Conservation (phyloP, 2,329 filamentous ascomycete species). For the Rutstroemia sp. region DNA sequence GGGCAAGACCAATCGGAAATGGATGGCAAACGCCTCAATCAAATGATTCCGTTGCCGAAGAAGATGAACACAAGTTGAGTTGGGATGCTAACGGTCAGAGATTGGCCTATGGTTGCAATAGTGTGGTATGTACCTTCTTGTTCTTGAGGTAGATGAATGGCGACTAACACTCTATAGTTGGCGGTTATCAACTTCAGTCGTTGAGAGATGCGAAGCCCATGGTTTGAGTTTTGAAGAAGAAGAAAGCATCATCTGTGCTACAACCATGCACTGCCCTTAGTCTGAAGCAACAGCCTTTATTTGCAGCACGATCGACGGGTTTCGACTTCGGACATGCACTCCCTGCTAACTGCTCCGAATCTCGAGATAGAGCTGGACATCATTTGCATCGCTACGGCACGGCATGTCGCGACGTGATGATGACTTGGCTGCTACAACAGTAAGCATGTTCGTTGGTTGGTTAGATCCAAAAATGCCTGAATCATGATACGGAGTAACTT, state of each 20-base stretch:
- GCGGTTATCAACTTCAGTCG: slow-evolving; percentile 16
- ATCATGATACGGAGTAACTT: too few relatives aligned
- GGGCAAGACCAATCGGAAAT: slow-evolving; percentile 46
- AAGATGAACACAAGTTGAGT: slow-evolving; percentile 53
- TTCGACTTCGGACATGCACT: too few relatives aligned
- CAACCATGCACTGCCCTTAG: too few relatives aligned
- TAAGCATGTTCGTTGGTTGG: too few relatives aligned
- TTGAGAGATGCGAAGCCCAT: neutral
- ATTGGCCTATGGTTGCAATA: slow-evolving; percentile 57
- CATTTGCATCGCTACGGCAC: too few relatives aligned
- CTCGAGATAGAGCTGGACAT: too few relatives aligned
- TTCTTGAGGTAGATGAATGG: neutral
- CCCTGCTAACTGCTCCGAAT: too few relatives aligned
- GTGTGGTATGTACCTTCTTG: slow-evolving; percentile 41
- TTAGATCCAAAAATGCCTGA: too few relatives aligned
- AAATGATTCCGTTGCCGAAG: slow-evolving; percentile 42
- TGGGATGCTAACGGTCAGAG: slow-evolving; percentile 57
- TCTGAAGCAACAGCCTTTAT: too few relatives aligned
- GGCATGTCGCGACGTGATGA: too few relatives aligned
- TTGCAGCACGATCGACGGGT: too few relatives aligned
- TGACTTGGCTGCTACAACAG: too few relatives aligned
- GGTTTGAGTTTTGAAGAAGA: neutral
- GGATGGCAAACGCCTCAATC: slow-evolving; percentile 53
- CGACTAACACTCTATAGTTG: slow-evolving; percentile 11
- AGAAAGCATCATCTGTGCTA: neutral